Base-by-base conservation (phyloP, 106 monocot species). In the Dioscorea alata region DNA sequence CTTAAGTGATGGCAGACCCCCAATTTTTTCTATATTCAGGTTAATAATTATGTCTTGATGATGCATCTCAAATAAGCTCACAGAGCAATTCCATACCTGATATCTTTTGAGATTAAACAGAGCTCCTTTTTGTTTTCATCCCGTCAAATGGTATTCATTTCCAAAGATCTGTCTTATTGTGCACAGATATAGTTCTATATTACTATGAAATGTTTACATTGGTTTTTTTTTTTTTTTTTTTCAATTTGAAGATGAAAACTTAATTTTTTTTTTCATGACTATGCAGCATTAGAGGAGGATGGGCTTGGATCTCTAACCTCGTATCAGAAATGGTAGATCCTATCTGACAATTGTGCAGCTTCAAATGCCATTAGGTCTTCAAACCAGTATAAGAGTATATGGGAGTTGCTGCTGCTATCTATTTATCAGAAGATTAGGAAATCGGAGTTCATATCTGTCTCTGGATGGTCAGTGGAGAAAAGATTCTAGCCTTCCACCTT, bases 41-140 rank as follows among this genome's bases (percentile, higher is more conserved):
- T 87, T 2, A 84, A 70, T 49, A 91, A 91, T 63, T 88, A 88
- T 66, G 74, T 77, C 12, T 60, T 91, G 66, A 59, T 77, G 4
- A 34, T 88, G 79, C 91, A 91, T 68, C 82, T 85, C 6, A 76
- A 32, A 48, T 87, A 82, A 52, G 82, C 88, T 33, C 82, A 85
- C 71, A 80, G 35, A 73, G 74, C 65, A 76, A 75, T 53, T 72
- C 82, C 18, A 87, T 91, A 23, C 91, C 86, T 18, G 88, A 91
- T 54, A 74, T 91, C 69, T 91, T 88, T 57, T 91, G 56, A 78
- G 48, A 23, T 28, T 22, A 50, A 18, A 21, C 14, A 12, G 33
- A 35, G 7, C 21, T 60, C 25, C 60, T 23, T 23, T 25, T 22
- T 13, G 22, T 22, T 23, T 60, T 60, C 22, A 63, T 9, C 8